phyloP scores from a whole-genome alignment of 139 green algal species.

The Chlamydomonas sp. region DNA sequence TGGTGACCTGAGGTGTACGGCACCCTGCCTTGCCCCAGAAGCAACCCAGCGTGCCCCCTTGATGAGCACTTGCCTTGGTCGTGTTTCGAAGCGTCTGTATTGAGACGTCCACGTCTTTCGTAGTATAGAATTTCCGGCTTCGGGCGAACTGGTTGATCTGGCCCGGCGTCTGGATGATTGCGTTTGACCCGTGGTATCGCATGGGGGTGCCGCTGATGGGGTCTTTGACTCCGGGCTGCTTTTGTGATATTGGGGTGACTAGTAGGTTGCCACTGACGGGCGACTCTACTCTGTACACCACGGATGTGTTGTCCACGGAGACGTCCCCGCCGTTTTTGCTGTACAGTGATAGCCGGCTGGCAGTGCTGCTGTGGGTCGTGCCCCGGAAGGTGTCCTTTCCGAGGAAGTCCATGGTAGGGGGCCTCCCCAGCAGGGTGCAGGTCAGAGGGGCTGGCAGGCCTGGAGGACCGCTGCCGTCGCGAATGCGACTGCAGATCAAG shows the following conservation, averaged over 20 bases:
- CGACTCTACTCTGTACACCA: constrained; percentile 37
- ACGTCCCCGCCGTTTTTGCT: constrained; percentile 42
- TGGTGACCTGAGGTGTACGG: too few relatives aligned
- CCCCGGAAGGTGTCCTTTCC: constrained; percentile 43
- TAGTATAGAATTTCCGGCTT: constrained; percentile 47
- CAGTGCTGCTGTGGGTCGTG: not conserved
- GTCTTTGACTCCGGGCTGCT: constrained; percentile 27
- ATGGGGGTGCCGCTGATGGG: constrained; percentile 31
- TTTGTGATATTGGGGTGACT: constrained; percentile 18
- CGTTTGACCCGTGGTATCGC: constrained; percentile 19
- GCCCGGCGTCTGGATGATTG: constrained; percentile 27
- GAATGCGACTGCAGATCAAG: too few relatives aligned
- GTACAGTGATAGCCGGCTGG: constrained; percentile 27
- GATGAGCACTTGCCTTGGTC: not conserved
- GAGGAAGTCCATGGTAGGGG: constrained; percentile 14
- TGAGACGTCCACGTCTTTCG: constrained; percentile 51
- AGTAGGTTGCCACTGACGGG: constrained; percentile 41
- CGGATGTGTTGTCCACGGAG: not conserved
- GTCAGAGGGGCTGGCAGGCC: too few relatives aligned
- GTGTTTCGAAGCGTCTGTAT: constrained; percentile 43
- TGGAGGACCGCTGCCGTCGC: too few relatives aligned
- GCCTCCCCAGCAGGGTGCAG: too few relatives aligned
- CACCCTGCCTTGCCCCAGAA: not conserved
- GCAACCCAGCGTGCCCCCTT: not conserved
- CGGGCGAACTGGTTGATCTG: constrained; percentile 39